Evolutionary conservation across 495 filamentous ascomycete genomes (phyloP).

Genomic region (Cercophora sp.): DNA sequence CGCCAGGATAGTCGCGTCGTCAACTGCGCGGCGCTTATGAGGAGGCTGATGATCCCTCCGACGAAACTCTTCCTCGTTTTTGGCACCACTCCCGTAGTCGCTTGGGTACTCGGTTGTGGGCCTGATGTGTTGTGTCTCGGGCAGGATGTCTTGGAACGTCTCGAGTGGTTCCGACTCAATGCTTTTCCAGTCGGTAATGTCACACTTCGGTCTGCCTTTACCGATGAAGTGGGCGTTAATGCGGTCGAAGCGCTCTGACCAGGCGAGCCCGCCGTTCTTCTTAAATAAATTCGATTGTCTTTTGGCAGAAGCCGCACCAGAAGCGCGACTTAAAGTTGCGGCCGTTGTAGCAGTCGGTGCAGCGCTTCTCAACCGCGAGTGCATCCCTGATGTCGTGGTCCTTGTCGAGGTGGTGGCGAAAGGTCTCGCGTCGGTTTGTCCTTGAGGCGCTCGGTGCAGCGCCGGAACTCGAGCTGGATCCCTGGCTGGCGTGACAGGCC

Average conservation of each 20-base stretch:
- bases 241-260: conserved; percentile 80
- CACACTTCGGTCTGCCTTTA: conserved; percentile 22
- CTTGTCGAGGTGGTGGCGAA: conserved; percentile 55
- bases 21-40: neutral
- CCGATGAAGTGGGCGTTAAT: conserved; percentile 75
- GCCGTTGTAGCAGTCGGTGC: conserved; percentile 58
- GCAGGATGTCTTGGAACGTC: neutral
- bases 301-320: conserved; percentile 86
- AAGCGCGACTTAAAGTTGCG: conserved; percentile 65
- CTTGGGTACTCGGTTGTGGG: no score
- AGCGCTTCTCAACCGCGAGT: conserved; percentile 41
- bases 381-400: conserved; percentile 47
- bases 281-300: conserved; percentile 55
- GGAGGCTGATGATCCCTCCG: neutral
- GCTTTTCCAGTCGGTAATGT: conserved; percentile 36
- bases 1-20: neutral
- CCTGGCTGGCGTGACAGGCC: no score
- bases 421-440: conserved; percentile 50
- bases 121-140: neutral
- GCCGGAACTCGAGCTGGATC: conserved; percentile 70
- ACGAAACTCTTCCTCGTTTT: no score
- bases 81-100: no score
- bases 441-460: conserved; percentile 52
- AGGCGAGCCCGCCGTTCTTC: conserved; percentile 52
- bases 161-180: conserved; percentile 17